A percentile compares a stretch with the other conserved stretches of the same genome.
Evolutionary conservation across 805 yeast species (phyloP).

Genomic region (Candida piceae): DNA sequence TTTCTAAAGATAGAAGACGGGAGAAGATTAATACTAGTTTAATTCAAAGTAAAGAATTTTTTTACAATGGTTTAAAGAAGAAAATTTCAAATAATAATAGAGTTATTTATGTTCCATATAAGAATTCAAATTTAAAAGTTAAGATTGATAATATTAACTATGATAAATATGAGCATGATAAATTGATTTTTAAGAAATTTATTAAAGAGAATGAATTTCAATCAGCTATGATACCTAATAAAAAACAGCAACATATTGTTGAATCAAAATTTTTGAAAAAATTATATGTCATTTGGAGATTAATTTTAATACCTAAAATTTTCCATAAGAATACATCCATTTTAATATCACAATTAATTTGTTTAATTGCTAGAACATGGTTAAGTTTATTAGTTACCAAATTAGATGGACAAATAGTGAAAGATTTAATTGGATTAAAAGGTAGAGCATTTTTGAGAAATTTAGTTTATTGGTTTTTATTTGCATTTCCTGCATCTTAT

Average conservation of each 20-base stretch:
- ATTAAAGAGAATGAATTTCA: constrained; percentile 28
- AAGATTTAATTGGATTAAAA: constrained; percentile 78
- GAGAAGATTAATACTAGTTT: constrained; percentile 4
- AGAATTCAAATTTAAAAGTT: constrained; percentile 35
- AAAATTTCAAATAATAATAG: no score
- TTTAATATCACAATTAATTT: constrained; percentile 64
- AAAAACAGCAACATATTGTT: no score
- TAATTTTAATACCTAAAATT: constrained; percentile 70
- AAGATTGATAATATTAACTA: constrained; percentile 42
- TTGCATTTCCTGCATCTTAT: constrained; percentile 91
- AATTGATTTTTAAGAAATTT: constrained; percentile 46
- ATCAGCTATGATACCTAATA: no score
- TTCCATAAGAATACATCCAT: constrained; percentile 62
- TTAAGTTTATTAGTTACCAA: constrained; percentile 79
- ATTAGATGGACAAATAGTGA: constrained; percentile 87
- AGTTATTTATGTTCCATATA: constrained; percentile 44
- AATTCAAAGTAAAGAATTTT: constrained; percentile 3
- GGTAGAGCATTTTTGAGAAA: constrained; percentile 72
- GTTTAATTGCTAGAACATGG: constrained; percentile 80
- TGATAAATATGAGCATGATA: constrained; percentile 52
- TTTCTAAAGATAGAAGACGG: background rate
- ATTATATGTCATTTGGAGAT: constrained; percentile 65
- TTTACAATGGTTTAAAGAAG: no score
- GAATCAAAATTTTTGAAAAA: constrained; percentile 68
- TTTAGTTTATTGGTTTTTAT: constrained; percentile 77